These are phyloP conservation scores for Aspergillus sclerotialis DNA, from an alignment of 2,329 filamentous ascomycete genomes.

Conservation along the genomic window DNA sequence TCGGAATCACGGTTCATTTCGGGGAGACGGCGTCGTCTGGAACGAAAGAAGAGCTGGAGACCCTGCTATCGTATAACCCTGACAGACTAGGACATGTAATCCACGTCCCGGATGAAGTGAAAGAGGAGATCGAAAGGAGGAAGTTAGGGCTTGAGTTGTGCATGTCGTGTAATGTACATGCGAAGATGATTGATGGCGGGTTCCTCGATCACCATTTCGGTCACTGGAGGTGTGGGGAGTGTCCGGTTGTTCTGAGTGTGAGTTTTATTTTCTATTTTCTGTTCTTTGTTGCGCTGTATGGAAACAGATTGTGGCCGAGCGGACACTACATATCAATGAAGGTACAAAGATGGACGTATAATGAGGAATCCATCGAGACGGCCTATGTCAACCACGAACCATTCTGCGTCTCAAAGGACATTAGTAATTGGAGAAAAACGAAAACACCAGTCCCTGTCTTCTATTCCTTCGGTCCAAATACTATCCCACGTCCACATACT, in stretches of 20 bases:
- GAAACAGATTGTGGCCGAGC: no score
- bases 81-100: slow-evolving; percentile 72
- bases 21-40: slow-evolving; percentile 59
- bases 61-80: slow-evolving; percentile 59
- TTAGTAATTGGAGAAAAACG: no score
- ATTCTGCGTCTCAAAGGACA: no score
- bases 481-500: no score
- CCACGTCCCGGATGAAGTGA: slow-evolving; percentile 58
- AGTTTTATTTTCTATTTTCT: slow-evolving; percentile 29
- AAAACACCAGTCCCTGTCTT: no score
- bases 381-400: no score
- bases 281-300: background rate
- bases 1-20: slow-evolving; percentile 70
- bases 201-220: slow-evolving; percentile 69
- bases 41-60: slow-evolving; percentile 53
- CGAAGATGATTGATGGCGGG: slow-evolving; percentile 62
- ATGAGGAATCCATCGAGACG: no score
- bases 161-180: slow-evolving; percentile 72
- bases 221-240: slow-evolving; percentile 57
- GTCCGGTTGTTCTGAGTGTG: slow-evolving; percentile 62
- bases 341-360: no score
- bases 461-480: no score
- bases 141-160: slow-evolving; percentile 67
- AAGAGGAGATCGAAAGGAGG: slow-evolving; percentile 46
- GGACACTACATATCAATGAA: no score